Base-by-base conservation (phyloP, 495 filamentous ascomycete genomes). In the Penicillium malachiteum region DNA sequence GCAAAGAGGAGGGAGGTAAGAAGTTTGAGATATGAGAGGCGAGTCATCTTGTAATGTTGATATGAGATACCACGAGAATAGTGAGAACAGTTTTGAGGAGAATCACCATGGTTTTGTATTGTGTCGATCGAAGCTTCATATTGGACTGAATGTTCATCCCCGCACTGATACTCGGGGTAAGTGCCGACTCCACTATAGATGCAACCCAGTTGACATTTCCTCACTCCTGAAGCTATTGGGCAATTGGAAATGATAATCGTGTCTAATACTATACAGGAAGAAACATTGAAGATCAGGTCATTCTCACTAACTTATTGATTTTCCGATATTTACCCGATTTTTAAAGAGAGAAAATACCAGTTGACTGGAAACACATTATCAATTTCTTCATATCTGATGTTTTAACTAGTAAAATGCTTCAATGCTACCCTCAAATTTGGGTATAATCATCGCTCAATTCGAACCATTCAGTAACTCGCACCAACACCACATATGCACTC, bases 261-360 rank as follows among this genome's bases (percentile, higher is more conserved):
- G 34, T 7, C 34, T 37, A 37, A 13, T 37, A 13, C 34, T 13
- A 9, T 9, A 37, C 7, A 37, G 34, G 34, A 37, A 37, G 34
- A 37, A 37, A 37, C 2, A 26, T 7, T 37, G 34, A 37, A 37
- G 34, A 37, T 37, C 34, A 37, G 7, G 34, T 37, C 12, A 13
- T 5, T 17, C 11, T 43, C 7, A 2, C 8, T 43, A 1, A 17
- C 14, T n/a, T 38, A n/a, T 16, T 43, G 2, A 26, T 43, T 43
- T 43, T 10, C 41, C 41, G 41, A 21, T 43, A 43, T 43, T 43
- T 43, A 43, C 41, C 41, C 41, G 41, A 43, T 43, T 30, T 41
- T 26, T 2, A 26, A 26, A 26, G 21, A 26, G 21, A 26, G 21
- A 26, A 26, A 4, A 38, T 6, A 38, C 8, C 1, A n/a, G 2